These are phyloP conservation scores for Pelargonium fulgidum DNA, from an alignment of 441 rosid species.

Conservation along the genomic window DNA sequence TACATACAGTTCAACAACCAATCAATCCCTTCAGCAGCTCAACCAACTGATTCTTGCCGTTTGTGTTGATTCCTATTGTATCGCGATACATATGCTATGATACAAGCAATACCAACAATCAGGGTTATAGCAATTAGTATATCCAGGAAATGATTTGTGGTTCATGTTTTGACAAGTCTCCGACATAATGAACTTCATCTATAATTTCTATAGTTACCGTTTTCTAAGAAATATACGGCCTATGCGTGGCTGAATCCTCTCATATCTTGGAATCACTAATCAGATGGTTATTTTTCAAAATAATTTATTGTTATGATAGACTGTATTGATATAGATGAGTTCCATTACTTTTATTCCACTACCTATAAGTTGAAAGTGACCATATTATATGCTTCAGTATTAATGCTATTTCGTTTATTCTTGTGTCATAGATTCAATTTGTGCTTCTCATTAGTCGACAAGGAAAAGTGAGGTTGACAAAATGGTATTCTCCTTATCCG, in stretches of 20 bases:
- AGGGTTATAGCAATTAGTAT: neutral
- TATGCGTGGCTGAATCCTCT: too few relatives aligned
- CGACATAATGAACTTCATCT: neutral
- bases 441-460: conserved; percentile 66
- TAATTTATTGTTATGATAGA: neutral
- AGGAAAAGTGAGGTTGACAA: conserved; percentile 70
- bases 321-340: neutral
- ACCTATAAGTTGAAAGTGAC: neutral
- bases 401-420: neutral
- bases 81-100: too few relatives aligned
- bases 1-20: too few relatives aligned
- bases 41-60: too few relatives aligned
- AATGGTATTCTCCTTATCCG: conserved; percentile 69
- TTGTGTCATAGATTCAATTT: conserved; percentile 51
- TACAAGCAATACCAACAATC: too few relatives aligned
- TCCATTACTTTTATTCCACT: conserved; percentile 2
- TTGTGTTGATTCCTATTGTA: too few relatives aligned
- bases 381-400: neutral
- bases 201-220: too few relatives aligned
- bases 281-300: too few relatives aligned
- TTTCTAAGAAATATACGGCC: too few relatives aligned
- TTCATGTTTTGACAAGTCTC: neutral
- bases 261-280: too few relatives aligned
- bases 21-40: too few relatives aligned
- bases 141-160: neutral